phyloP scores from a whole-genome alignment of 2,329 filamentous ascomycete species.

The Neofusicoccum kwambonambiense region DNA sequence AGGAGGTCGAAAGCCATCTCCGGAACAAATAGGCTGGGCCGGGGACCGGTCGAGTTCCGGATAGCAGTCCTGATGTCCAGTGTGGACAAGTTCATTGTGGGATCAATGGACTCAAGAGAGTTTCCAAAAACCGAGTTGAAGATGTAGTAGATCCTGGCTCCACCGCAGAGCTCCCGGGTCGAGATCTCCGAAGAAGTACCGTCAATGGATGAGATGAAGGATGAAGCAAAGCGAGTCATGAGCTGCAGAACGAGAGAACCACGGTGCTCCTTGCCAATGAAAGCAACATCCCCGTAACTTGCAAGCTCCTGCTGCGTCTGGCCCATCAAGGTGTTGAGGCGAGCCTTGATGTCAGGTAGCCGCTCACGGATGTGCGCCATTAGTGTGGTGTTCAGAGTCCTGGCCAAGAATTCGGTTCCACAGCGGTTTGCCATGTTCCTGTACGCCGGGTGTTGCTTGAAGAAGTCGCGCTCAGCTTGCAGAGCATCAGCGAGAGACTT shows the following conservation, averaged over 20 bases:
- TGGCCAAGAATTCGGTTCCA: conserved; percentile 90
- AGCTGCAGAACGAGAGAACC: conserved; percentile 93
- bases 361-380: conserved; percentile 97
- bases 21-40: conserved; percentile 93
- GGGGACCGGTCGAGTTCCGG: conserved; percentile 92
- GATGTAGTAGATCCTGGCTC: conserved; percentile 96
- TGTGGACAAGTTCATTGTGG: conserved; percentile 90
- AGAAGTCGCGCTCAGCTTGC: conserved; percentile 88
- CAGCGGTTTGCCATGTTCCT: conserved; percentile 92
- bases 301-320: conserved; percentile 98
- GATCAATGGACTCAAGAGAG: conserved; percentile 92
- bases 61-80: conserved; percentile 96
- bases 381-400: conserved; percentile 89
- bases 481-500: conserved; percentile 88
- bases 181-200: conserved; percentile 98
- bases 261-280: conserved; percentile 93
- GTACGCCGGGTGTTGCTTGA: conserved; percentile 95
- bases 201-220: conserved; percentile 97
- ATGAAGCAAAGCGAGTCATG: conserved; percentile 97
- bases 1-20: conserved; percentile 97
- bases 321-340: conserved; percentile 98
- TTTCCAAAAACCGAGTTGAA: conserved; percentile 99
- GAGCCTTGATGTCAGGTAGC: conserved; percentile 94
- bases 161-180: conserved; percentile 94
- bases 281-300: conserved; percentile 96